Percentiles rank a stretch among this genome's conserved stretches.
phyloP scores from a whole-genome alignment of 2,329 filamentous ascomycete species.

The Alternaria atra region DNA sequence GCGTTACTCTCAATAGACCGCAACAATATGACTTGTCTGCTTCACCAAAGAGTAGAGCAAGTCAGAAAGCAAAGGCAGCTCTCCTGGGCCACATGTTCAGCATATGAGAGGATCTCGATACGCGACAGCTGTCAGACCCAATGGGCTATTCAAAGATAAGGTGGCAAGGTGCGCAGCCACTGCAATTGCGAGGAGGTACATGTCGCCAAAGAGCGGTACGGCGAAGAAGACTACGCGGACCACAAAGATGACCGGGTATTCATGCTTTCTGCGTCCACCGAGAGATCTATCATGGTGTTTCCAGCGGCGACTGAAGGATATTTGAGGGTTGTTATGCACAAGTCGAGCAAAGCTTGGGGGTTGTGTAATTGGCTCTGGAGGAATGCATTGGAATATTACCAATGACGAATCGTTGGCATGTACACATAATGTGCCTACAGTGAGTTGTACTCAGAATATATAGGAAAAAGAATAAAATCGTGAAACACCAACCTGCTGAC shows the following conservation, averaged over 20 bases:
- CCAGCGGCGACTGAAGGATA: background rate
- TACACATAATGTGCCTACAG: background rate
- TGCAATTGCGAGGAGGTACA: no score
- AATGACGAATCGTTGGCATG: background rate
- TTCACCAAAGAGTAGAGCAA: no score
- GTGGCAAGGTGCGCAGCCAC: no score
- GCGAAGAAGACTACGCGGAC: background rate
- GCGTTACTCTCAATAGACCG: no score
- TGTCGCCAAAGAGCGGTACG: no score
- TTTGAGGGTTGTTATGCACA: background rate
- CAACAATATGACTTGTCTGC: no score
- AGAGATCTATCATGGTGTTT: background rate
- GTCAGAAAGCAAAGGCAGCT: no score
- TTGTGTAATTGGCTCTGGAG: background rate
- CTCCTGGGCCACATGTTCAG: no score
- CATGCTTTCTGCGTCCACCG: background rate
- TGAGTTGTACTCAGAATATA: background rate
- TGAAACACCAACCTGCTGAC: background rate
- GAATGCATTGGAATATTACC: background rate
- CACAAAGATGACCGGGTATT: background rate
- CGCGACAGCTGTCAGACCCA: no score
- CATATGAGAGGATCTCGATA: no score
- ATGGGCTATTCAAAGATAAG: no score
- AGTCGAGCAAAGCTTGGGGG: no score
- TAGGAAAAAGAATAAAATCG: background rate